These are phyloP conservation scores for Zoysia matrella DNA, from an alignment of 202 grass and related monocot genomes.

Conservation along the genomic window DNA sequence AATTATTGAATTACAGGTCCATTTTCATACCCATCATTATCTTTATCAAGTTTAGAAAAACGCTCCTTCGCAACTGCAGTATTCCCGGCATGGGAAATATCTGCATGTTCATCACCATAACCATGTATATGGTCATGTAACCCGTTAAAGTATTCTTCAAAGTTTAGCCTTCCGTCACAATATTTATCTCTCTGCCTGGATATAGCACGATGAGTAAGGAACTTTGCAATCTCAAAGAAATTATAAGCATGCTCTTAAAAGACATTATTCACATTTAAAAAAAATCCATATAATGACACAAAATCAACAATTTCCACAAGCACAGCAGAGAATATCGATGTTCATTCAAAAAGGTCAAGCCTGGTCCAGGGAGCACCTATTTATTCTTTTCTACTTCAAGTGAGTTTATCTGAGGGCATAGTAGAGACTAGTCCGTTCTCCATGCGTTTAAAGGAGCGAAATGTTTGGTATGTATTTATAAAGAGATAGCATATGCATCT, in stretches of 20 bases:
- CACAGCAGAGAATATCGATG: background rate
- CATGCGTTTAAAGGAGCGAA: too few species aligned
- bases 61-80: constrained; percentile 57
- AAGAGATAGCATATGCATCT: too few species aligned
- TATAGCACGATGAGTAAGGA: constrained; percentile 39
- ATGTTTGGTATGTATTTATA: too few species aligned
- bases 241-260: constrained; percentile 12
- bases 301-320: constrained; percentile 1
- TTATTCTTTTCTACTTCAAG: background rate
- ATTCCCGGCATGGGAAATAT: constrained; percentile 60
- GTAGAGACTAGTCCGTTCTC: too few species aligned
- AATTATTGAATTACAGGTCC: constrained; percentile 10
- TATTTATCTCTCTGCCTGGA: constrained; percentile 83
- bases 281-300: constrained; percentile 8
- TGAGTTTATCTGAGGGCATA: background rate
- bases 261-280: constrained; percentile 8
- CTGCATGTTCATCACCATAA: constrained; percentile 58
- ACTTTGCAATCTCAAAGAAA: constrained; percentile 38
- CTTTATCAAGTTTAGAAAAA: constrained; percentile 78
- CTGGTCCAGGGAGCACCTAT: background rate
- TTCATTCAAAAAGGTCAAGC: constrained; percentile 11
- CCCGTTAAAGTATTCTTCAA: constrained; percentile 72
- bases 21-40: constrained; percentile 72
- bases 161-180: constrained; percentile 79
- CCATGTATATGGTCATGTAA: constrained; percentile 73